phyloP scores from a whole-genome alignment of 371 early-diverging fungal genomes.

The Mucor racemosus region DNA sequence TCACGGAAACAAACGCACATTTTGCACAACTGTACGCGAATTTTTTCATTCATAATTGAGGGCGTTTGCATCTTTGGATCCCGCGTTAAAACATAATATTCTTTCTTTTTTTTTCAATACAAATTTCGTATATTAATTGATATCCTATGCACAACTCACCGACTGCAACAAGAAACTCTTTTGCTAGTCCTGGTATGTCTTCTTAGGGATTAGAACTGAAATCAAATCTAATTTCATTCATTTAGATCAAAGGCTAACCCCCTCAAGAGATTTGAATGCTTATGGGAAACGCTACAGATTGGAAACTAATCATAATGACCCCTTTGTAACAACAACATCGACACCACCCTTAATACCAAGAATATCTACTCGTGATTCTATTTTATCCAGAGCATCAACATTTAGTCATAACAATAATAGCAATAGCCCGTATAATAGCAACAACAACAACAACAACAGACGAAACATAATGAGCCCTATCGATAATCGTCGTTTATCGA shows the following conservation, averaged over 20 bases:
- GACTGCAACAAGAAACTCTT: not conserved
- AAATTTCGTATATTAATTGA: too few relatives aligned
- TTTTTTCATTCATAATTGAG: too few relatives aligned
- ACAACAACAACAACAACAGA: not conserved
- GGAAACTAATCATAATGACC: not conserved
- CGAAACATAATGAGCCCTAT: not conserved
- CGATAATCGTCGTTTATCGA: not conserved
- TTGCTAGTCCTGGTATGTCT: conserved; percentile 1
- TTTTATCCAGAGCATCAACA: conserved; percentile 2
- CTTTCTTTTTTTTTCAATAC: too few relatives aligned
- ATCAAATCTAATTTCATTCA: not conserved
- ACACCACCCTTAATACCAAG: not conserved
- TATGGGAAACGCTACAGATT: conserved; percentile 3
- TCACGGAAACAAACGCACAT: too few relatives aligned
- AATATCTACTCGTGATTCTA: conserved; percentile 14
- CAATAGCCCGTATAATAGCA: too few relatives aligned
- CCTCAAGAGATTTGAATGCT: conserved; percentile 1
- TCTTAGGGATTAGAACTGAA: not conserved
- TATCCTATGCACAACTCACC: conserved; percentile 1
- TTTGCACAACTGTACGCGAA: too few relatives aligned
- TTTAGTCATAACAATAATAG: not conserved
- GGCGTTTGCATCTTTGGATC: too few relatives aligned
- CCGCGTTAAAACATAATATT: too few relatives aligned
- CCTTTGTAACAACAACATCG: too few relatives aligned
- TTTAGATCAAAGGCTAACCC: not conserved